A percentile compares a stretch with the other conserved stretches of the same genome.
phyloP scores from a whole-genome alignment of 2,329 filamentous ascomycete genomes.

The Trichoderma simmonsii region DNA sequence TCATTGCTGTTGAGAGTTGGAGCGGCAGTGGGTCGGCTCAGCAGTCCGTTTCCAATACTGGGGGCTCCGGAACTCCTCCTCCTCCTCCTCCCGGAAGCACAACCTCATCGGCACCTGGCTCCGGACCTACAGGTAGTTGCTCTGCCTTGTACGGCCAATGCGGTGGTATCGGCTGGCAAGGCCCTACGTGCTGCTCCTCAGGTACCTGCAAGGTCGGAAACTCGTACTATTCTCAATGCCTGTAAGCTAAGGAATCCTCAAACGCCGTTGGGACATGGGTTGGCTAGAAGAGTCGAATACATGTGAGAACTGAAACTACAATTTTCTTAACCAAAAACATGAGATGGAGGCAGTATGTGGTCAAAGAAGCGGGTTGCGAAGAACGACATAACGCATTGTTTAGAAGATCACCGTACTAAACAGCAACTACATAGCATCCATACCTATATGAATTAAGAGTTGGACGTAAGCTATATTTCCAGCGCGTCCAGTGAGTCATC shows the following conservation, averaged over 20 bases:
- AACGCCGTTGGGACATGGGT: neutral
- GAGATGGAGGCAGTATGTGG: neutral
- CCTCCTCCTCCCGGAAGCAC: neutral
- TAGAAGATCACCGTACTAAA: neutral
- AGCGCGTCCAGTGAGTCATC: neutral
- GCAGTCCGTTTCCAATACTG: neutral
- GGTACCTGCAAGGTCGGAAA: neutral
- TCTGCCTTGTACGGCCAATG: neutral
- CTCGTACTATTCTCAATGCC: neutral
- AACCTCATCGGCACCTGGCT: neutral
- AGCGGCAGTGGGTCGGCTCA: conserved; percentile 32
- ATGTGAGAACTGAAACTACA: neutral
- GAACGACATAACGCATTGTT: neutral
- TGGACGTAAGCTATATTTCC: neutral
- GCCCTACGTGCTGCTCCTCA: neutral
- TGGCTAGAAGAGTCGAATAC: neutral
- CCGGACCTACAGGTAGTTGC: neutral
- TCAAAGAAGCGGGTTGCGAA: neutral
- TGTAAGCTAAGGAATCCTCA: neutral
- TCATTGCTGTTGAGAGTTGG: conserved; percentile 54
- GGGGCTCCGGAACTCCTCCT: neutral
- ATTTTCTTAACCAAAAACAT: neutral
- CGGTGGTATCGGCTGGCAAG: neutral
- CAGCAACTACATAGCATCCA: neutral
- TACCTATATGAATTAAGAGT: neutral